Base-by-base conservation (phyloP, 805 yeast genomes). In the Naumovozyma castellii region DNA sequence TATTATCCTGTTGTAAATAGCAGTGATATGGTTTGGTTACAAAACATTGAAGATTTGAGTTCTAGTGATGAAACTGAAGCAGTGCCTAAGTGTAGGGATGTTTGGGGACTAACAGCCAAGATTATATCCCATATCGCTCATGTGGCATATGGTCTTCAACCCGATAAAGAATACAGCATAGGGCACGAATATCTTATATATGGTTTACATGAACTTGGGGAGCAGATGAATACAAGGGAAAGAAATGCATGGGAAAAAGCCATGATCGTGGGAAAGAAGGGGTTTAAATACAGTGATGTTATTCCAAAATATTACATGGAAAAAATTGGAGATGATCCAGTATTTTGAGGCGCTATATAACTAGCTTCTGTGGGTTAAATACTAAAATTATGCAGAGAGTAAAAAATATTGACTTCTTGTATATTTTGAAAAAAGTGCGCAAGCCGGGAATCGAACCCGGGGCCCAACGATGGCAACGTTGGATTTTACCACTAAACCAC, bases 41-140 rank as follows among this genome's bases (percentile, higher is more conserved):
- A 71, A 27, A 76, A 71, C 15, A 67, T 81, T 36, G 74, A 69
- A 39, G 77, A 80, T 47, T 61, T 78, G 20, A 77, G 80, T 16
- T 67, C 80, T 0, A 80, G 75, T 25, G 75, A 72, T 9, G 80
- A 72, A 40, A 67, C 59, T 34, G 28, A 42, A 12, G 49, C 44
- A 2, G 43, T 20, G n/a, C 38, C 40, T 2, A 67, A 70, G 40
- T 70, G 78, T 30, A 75, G 82, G 51, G 83, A 81, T 51, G 78
- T 84, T 3, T 83, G 92, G 94, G 94, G 94, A 1, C 61, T 83
- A 29, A 83, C 92, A 0, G 90, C 88, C 2, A 81, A 80, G 53
- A 82, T 83, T 8, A 54, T 83, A n/a, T 83, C 75, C 50, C 90
- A 83, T 54, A 52, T 83, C 20, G 79, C 86, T 2, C 69, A 68